Percentiles rank a stretch among this genome's conserved stretches.
Evolutionary conservation across 75 land plant genomes (phyloP).

Genomic region (Chamaecyparis obtusa): DNA sequence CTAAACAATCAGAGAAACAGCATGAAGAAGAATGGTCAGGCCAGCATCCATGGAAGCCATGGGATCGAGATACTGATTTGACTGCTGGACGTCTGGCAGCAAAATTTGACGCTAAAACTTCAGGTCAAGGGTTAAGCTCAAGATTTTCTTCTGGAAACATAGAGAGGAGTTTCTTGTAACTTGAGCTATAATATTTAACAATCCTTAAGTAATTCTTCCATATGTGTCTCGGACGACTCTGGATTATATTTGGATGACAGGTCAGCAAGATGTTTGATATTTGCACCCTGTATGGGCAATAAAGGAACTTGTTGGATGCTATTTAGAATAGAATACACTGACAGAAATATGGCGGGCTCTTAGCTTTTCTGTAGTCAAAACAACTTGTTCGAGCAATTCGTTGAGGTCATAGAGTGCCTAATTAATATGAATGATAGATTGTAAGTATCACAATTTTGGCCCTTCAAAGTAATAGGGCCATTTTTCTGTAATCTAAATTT

Average conservation of each 20-base stretch:
- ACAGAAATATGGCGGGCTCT: not conserved
- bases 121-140: slow-evolving; percentile 64
- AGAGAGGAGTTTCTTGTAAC: slow-evolving; percentile 68
- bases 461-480: not conserved
- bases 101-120: slow-evolving; percentile 61
- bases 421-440: not conserved
- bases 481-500: not conserved
- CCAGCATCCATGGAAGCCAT: slow-evolving; percentile 97
- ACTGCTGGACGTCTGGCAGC: slow-evolving; percentile 76
- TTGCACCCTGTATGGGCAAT: not conserved
- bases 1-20: slow-evolving; percentile 33
- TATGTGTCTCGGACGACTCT: not conserved
- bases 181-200: not conserved
- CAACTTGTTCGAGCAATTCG: not conserved
- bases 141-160: slow-evolving; percentile 67
- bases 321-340: not conserved
- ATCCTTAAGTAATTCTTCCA: not conserved
- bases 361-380: not conserved
- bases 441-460: not conserved
- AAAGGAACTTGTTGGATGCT: not conserved
- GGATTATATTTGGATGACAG: not conserved
- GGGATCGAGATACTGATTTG: slow-evolving; percentile 96
- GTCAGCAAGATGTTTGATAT: not conserved
- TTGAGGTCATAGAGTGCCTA: not conserved
- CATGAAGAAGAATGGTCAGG: slow-evolving; percentile 78